Base-by-base conservation (phyloP, 202 grass and related monocot genomes). In the Sporobolus alterniflorus region DNA sequence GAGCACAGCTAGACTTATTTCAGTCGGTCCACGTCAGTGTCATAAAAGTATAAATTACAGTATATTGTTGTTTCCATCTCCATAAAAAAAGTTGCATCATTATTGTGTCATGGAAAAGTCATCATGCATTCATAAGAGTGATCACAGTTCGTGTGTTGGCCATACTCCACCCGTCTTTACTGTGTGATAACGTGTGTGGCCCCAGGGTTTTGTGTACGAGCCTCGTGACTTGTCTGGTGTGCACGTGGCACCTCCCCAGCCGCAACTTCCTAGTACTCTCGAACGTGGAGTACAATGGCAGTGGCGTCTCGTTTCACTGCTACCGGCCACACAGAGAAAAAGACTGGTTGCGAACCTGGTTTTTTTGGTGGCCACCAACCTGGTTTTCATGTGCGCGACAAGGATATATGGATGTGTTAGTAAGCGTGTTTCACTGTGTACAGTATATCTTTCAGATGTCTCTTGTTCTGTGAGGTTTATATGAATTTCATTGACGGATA, bases 211-310 rank as follows among this genome's bases (percentile, higher is more conserved):
- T 80, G 13, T 75, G 80, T 70, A 74, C 69, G 28, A 26, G 63
- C 63, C 68, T 48, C 69, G 63, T 70, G 74, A 63, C 52, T 75
- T 83, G 79, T 90, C 69, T 80, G 81, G 43, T 64, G 63, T 24
- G 63, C 87, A 85, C 87, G 87, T 85, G 84, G 84, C 88, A 22
- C 21, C 9, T 70, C 63, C 69, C 39, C 28, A 26, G 80, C 80
- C 80, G 69, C 84, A 65, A 75, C 30, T 72, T 77, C 18, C 61
- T 49, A 14, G 26, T 39, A 67, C 44, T 78, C 32, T 7, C 40
- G 65, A 70, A 59, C 56, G 65, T 82, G 72, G 48, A 43, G 30
- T 34, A 34, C 48, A n/a, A 7, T 22, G 46, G 36, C 46, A 22
- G 40, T 43, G 22, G 31, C 69, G 21, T 31, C 62, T 54, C 21